A percentile compares a stretch with the other conserved stretches of the same genome.
Conservation (phyloP, 257 asterid species). For the Gentiana macrophylla region DNA sequence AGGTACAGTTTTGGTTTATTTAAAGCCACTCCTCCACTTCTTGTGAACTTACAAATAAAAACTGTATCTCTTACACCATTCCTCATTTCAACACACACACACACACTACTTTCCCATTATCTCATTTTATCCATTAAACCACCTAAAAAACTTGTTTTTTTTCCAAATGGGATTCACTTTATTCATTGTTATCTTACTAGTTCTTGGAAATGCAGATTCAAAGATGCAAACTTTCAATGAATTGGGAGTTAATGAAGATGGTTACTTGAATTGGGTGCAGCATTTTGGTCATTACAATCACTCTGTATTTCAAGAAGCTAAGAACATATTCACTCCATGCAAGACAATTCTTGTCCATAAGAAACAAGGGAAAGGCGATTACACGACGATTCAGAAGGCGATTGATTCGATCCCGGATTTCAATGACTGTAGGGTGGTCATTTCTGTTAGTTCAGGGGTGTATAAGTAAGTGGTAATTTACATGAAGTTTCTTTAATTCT, state of each 20-base stretch:
- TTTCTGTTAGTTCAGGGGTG: slow-evolving; percentile 58
- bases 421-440: slow-evolving; percentile 69
- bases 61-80: not conserved
- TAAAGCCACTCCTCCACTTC: not conserved
- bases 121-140: not conserved
- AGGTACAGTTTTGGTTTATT: too few relatives aligned
- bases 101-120: not conserved
- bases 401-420: slow-evolving; percentile 52
- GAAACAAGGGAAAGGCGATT: slow-evolving; percentile 49
- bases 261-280: slow-evolving; percentile 55
- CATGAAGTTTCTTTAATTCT: not conserved
- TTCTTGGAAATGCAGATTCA: slow-evolving; percentile 22
- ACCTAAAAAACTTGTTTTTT: not conserved
- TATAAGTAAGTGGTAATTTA: slow-evolving; percentile 36
- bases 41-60: not conserved
- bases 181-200: not conserved
- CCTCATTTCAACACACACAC: not conserved
- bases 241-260: slow-evolving; percentile 19
- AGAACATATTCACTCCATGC: slow-evolving; percentile 53
- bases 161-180: slow-evolving; percentile 16
- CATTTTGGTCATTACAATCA: slow-evolving; percentile 41
- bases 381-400: slow-evolving; percentile 46
- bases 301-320: slow-evolving; percentile 36
- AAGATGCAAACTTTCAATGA: slow-evolving; percentile 14
- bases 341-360: slow-evolving; percentile 47